Evolutionary conservation across 495 filamentous ascomycete species (phyloP), one percentile per base, ranked within the genome.

Genomic region (Xylaria nigripes): DNA sequence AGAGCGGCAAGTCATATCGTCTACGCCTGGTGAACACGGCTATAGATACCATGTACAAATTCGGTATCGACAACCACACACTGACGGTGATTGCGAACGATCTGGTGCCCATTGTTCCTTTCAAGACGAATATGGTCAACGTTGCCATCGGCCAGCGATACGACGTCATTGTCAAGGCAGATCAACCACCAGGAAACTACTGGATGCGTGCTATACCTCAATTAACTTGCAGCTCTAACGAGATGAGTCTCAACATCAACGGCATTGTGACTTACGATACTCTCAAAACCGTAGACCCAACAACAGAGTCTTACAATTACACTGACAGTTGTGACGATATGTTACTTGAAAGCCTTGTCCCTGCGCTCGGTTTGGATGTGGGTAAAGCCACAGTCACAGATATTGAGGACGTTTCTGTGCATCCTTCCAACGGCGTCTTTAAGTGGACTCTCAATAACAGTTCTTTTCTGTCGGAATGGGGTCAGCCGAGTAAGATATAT

Each of bases 91-190:
- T 79, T 22, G 63, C 72, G 16, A 61, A 51, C 34, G 76, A 80
- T 55, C 71, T 72, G 29, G 68, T 76, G 10, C 75, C 76, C 10
- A 70, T 82, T 46, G 56, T 61, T 3, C 79, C 79, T 0, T 81
- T 72, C 36, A 56, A 60, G 22, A 69, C 69, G 23, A 59, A 68
- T 9, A 61, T 69, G 8, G 36, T 86, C 12, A 60, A 70, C 23
- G 72, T 89, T 48, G 79, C 64, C 27, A 87, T 88, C 62, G 85
- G 80, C 6, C 83, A 89, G 66, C 76, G 85, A 32, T 85, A 86
- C 65, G 78, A 87, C 54, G 64, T 87, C 13, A 72, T 89, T 40
- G 73, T 87, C 22, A 74, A 70, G 32, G 84, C 83, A 10, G 70
- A 82, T 53, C 71, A 79, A 57, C 36, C 42, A 49, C 56, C 64